Evolutionary conservation across 2,329 filamentous ascomycete genomes (phyloP), one percentile per base, ranked within the genome.

Genomic region (Aureobasidium sp.): DNA sequence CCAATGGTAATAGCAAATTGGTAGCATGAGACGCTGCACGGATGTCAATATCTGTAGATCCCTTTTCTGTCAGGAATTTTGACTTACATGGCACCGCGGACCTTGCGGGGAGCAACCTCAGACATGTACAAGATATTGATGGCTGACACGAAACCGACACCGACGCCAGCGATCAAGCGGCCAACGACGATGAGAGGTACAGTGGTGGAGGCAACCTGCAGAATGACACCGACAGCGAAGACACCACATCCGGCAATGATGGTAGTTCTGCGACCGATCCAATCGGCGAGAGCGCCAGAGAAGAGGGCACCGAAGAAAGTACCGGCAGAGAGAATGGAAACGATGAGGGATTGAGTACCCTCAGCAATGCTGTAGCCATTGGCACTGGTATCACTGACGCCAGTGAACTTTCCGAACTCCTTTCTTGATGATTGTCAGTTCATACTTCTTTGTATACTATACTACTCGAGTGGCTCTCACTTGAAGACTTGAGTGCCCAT

Each of bases 1-100:
- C 90, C 90, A 66, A 92, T 83, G 62, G 89, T 92, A 73, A 93
- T 87, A 72, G 87, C 90, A 79, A 91, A 92, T 70, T 92, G 89
- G 78, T 92, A 93, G 15, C 87, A 87, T 0, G 87, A 86, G 17
- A 93, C 89, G 53, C 20, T 20, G 20, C 20, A 20, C 20, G 20
- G 20, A 20, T 20, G 20, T 20, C 20, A 20, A 20, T 20, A 20
- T 20, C 20, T 20, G 20, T 20, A 20, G 20, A 20, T 20, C 20
- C 20, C 20, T 20, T 20, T 20, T 20, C 20, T 20, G 20, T 20
- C 20, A 20, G 20, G 20, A 20, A 20, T 20, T 20, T 20, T 20
- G 20, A 20, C 20, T 20, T 20, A 20, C 20, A 92, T 84, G 58
- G 88, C 87, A 69, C 89, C 89, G 69, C 89, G 84, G 64, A 94